phyloP scores from a whole-genome alignment of 2,329 filamentous ascomycete genomes.

The Colletotrichum australisinense region DNA sequence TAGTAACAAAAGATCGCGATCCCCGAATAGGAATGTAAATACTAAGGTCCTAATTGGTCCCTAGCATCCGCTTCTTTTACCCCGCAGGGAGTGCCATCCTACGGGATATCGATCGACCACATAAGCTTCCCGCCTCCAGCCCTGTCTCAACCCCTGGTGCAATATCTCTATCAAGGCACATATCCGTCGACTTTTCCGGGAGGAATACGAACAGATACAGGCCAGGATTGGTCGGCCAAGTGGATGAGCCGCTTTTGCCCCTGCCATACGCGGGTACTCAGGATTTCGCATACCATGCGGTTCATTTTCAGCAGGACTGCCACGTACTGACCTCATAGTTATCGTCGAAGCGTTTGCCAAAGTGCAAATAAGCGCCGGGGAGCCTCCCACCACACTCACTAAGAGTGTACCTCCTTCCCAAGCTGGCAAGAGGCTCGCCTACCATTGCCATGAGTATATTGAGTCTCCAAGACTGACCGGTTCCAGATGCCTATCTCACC shows the following conservation, averaged over 20 bases:
- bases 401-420: not conserved
- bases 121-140: slow-evolving; percentile 9
- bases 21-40: not conserved
- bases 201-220: not conserved
- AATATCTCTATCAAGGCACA: slow-evolving; percentile 5
- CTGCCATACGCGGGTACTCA: not conserved
- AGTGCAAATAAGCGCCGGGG: not conserved
- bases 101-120: slow-evolving; percentile 15
- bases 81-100: slow-evolving; percentile 10
- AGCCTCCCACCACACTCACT: not conserved
- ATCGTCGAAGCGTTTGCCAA: not conserved
- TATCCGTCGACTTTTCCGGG: not conserved
- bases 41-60: not conserved
- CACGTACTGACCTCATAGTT: not conserved
- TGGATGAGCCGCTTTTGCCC: not conserved
- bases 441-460: not conserved
- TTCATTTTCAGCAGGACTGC: not conserved
- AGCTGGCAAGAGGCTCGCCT: not conserved
- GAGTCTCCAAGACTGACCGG: no score
- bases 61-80: not conserved
- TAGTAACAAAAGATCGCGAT: no score
- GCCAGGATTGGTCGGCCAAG: not conserved
- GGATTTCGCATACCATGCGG: not conserved
- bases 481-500: slow-evolving; percentile 4
- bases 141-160: not conserved